Base-by-base conservation (phyloP, 768 basidiomycete genomes). In the Glaciozyma antarctica region DNA sequence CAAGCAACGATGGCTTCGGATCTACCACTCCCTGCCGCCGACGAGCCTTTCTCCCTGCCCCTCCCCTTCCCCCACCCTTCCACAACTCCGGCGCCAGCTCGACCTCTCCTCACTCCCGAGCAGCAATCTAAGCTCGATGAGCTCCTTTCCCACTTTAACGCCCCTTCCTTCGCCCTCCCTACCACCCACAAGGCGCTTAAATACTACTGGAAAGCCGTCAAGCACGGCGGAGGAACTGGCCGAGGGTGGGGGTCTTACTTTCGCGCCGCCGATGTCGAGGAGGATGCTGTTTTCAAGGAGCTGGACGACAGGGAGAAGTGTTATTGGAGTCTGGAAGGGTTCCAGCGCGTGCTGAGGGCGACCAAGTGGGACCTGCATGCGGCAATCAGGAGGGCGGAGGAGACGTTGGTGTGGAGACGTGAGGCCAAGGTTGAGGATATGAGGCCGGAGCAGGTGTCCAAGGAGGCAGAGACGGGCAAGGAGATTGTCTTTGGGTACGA, bases 381-480 rank as follows among this genome's bases (percentile, higher is more conserved):
- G 32, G 82, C 84, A 5, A 85, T 89, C 61, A 78, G 80, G 45
- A 81, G 88, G 19, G 75, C 90, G 3, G 87, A 90, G 73, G 81
- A 75, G 26, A 89, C 90, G 1, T 78, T 88, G 41, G 82, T 80
- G 66, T 92, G 90, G 90, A 79, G 90, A 58, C 81, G 89, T 43
- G 87, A 88, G 61, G 91, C 81, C 74, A 86, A 87, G 17, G 69
- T 90, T 22, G 83, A 86, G 69, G 62, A 76, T 34, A 75, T 89
- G 73, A 83, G 81, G 1, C 76, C 86, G 5, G 80, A 81, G 0
- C 78, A 82, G 66, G 83, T 94, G 68, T 86, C 87, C 70, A 83
- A 85, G 22, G 90, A 93, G 78, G 88, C 64, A 13, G 67, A 86
- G 56, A 93, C 90, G 6, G 91, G 91, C 41, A 93, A 94, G 77